phyloP scores from a whole-genome alignment of 441 rosid genomes.

The Eutrema salsugineum region DNA sequence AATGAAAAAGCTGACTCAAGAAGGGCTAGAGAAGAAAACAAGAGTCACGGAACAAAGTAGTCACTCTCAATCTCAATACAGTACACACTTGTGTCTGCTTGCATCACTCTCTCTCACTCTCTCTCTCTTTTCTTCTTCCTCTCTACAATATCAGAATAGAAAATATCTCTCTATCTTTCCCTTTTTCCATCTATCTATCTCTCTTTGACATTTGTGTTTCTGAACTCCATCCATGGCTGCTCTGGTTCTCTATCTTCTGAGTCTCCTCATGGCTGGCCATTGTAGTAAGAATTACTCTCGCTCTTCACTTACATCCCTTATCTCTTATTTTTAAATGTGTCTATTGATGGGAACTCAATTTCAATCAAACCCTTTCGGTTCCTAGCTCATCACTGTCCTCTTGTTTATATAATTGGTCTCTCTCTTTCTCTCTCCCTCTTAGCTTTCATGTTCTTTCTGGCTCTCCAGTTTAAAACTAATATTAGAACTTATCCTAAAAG shows the following conservation, averaged over 20 bases:
- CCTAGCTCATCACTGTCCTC: neutral
- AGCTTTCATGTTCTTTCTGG: neutral
- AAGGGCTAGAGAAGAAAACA: slow-evolving; percentile 23
- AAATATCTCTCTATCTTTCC: neutral
- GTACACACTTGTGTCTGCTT: slow-evolving; percentile 13
- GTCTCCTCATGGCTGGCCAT: slow-evolving; percentile 56
- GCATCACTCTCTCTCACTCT: neutral
- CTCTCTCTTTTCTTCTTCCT: neutral
- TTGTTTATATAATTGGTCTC: neutral
- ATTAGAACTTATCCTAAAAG: neutral
- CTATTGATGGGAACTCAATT: neutral
- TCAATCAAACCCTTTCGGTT: neutral
- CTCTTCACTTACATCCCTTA: neutral
- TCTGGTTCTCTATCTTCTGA: slow-evolving; percentile 42
- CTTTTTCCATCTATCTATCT: neutral
- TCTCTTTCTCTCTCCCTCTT: neutral
- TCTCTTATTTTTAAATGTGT: neutral
- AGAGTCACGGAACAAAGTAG: slow-evolving; percentile 25
- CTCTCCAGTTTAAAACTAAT: neutral
- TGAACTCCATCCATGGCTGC: slow-evolving; percentile 37
- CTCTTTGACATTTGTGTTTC: neutral
- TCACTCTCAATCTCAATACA: slow-evolving; percentile 4
- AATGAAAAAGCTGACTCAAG: slow-evolving; percentile 24
- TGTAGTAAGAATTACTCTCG: slow-evolving; percentile 51
- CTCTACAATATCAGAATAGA: neutral